Base-by-base conservation (phyloP, 2,329 filamentous ascomycete species). In the Colletotrichum sp. region DNA sequence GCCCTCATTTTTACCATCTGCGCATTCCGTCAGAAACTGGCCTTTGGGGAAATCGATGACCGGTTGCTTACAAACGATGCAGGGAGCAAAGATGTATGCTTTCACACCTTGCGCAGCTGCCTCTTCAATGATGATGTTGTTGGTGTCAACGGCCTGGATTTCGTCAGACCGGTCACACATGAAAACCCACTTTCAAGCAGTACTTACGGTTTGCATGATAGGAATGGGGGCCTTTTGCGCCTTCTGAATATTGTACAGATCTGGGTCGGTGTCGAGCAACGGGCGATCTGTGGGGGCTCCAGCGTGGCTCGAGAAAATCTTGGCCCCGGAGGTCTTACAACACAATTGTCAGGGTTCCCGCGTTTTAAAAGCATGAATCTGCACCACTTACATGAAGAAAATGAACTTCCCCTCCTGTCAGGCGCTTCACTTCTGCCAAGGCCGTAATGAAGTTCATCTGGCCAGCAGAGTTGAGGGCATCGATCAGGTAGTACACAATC, bases 41-140 rank as follows among this genome's bases (percentile, higher is more conserved):
- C 28, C 28, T 30, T 30, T 10, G 1, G 9, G 18, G 12, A n/a
- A 12, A 24, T 7, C 2, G n/a, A 36, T 30, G 5, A 4, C 30
- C 16, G 28, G 7, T 10, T 3, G 77, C 82, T 78, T 79, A 85
- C 84, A 90, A 16, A 91, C 89, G 32, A 91, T 87, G 78, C 89
- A 91, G 1, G 89, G 89, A 0, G 82, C 82, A 79, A 91, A 90
- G n/a, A 91, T 86, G 77, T 91, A 91, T 72, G 84, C 87, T 34
- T 82, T 83, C 5, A 91, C 87, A 0, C 87, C 87, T 16, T 84
- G 75, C 13, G 78, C 78, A 28, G 88, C 85, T 8, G 84, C 84
- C 8, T 83, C 80, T 21, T 89, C 87, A 44, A 89, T 86, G 10
- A 90, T 82, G 0, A 74, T 80, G 49, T 82, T 84, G 73, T 90